Base-by-base conservation (phyloP, 2,329 filamentous ascomycete genomes). In the Fusarium nurragi region DNA sequence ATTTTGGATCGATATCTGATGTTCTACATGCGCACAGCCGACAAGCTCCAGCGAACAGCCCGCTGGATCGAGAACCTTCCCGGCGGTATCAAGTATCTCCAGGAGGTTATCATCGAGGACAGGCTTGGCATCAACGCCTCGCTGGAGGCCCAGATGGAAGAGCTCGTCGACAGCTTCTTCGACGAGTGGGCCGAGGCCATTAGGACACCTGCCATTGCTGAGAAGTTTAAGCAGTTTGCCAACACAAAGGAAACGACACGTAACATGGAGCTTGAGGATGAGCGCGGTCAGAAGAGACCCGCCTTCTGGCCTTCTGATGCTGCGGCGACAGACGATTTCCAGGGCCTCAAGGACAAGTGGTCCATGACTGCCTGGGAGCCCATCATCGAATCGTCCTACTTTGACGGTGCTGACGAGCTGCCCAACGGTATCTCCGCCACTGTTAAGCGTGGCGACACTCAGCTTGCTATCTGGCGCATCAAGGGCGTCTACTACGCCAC, bases 1-100 rank as follows among this genome's bases (percentile, higher is more conserved):
- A 90, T 97, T 56, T 82, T 97, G 4, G 94, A 97, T 76, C 89
- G 94, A 40, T 97, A 95, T 73, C 85, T 97, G 22, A 92, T 94
- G 79, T 94, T 97, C 81, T 97, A 97, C 79, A 95, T 97, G 71
- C 91, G 93, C 67, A 96, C 94, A 1, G 93, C 92, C 40, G 93
- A 97, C 79, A 93, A 91, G 74, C 86, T 97, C 1, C 93, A 97
- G 77, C 87, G 93, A 46, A 97, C 93, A 23, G 93, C 93, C 0
- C 86, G 92, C 22, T 97, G 93, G 93, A 82, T 97, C 34, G 93
- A 97, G 76, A 86, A 84, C 49, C 84, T 97, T 0, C 93, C 93
- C 0, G 93, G 93, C 7, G 93, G 93, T 2, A 89, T 97, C 77
- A 85, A 86, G 59, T 97, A 97, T 74, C 86, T 97, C 0, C 88